These are phyloP conservation scores for Parachaetomium inaequale DNA, from an alignment of 495 filamentous ascomycete species.

Conservation along the genomic window DNA sequence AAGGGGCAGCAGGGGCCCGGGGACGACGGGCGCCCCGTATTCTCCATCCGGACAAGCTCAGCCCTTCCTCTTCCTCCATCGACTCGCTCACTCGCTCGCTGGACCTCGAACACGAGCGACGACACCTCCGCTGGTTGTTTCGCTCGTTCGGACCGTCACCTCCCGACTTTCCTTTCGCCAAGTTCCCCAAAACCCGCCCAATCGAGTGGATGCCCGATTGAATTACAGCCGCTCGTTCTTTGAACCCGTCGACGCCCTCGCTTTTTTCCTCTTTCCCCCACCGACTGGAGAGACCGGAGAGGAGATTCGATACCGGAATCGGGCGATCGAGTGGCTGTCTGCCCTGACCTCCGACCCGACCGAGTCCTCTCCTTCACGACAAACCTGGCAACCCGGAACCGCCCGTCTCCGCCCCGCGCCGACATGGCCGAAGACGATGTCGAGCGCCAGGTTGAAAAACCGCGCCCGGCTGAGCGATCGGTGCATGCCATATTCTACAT, in stretches of 20 bases:
- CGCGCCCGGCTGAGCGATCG: constrained; percentile 17
- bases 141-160: neutral
- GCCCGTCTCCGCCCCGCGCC: neutral
- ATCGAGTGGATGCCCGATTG: constrained; percentile 7
- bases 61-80: neutral
- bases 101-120: neutral
- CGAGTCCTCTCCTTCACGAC: neutral
- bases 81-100: too few relatives aligned
- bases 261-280: neutral
- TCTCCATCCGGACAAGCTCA: neutral
- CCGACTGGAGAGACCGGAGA: neutral
- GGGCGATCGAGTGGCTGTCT: neutral
- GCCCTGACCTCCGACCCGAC: neutral
- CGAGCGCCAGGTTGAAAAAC: constrained; percentile 24
- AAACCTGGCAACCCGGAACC: neutral
- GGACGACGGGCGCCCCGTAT: neutral
- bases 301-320: neutral
- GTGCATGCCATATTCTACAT: constrained; percentile 26
- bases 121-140: neutral
- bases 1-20: neutral
- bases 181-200: neutral
- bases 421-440: constrained; percentile 26
- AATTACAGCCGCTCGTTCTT: neutral
- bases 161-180: neutral
- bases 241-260: neutral